A percentile compares a stretch with the other conserved stretches of the same genome.
phyloP scores from a whole-genome alignment of 1,284 basidiomycete genomes.

The Xerocomus amazonicus region DNA sequence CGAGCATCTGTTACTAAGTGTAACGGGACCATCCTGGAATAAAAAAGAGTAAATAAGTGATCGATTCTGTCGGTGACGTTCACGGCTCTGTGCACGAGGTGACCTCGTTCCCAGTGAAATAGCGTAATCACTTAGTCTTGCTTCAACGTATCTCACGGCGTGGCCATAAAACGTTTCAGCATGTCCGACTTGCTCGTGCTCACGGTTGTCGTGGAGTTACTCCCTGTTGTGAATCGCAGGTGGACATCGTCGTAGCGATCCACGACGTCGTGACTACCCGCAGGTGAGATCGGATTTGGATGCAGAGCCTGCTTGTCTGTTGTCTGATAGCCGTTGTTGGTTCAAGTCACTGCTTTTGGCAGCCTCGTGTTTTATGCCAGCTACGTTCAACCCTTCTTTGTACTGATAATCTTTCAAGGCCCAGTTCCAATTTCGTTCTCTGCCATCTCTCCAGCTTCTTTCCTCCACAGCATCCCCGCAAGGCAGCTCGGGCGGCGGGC shows the following conservation, averaged over 20 bases:
- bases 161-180: slow-evolving; percentile 19
- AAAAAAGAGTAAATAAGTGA: too few relatives aligned
- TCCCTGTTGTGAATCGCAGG: neutral
- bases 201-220: neutral
- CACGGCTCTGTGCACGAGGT: slow-evolving; percentile 21
- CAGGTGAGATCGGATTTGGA: slow-evolving; percentile 14
- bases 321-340: slow-evolving; percentile 8
- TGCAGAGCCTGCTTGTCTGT: slow-evolving; percentile 1
- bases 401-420: slow-evolving; percentile 34
- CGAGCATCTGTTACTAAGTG: too few relatives aligned
- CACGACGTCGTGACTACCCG: neutral
- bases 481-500: slow-evolving; percentile 15
- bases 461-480: slow-evolving; percentile 20
- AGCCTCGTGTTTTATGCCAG: slow-evolving; percentile 35
- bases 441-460: slow-evolving; percentile 12
- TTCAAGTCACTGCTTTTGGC: slow-evolving; percentile 30
- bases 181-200: slow-evolving; percentile 4
- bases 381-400: slow-evolving; percentile 19
- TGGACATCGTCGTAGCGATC: neutral
- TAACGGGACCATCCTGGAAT: too few relatives aligned
- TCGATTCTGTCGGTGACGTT: too few relatives aligned
- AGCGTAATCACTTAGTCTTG: slow-evolving; percentile 22
- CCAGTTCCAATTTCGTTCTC: slow-evolving; percentile 26
- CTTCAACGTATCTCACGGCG: slow-evolving; percentile 19
- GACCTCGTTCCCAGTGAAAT: slow-evolving; percentile 25